A percentile compares a stretch with the other conserved stretches of the same genome.
Evolutionary conservation across 2,329 filamentous ascomycete genomes (phyloP).

Genomic region (Lanzia echinophila): DNA sequence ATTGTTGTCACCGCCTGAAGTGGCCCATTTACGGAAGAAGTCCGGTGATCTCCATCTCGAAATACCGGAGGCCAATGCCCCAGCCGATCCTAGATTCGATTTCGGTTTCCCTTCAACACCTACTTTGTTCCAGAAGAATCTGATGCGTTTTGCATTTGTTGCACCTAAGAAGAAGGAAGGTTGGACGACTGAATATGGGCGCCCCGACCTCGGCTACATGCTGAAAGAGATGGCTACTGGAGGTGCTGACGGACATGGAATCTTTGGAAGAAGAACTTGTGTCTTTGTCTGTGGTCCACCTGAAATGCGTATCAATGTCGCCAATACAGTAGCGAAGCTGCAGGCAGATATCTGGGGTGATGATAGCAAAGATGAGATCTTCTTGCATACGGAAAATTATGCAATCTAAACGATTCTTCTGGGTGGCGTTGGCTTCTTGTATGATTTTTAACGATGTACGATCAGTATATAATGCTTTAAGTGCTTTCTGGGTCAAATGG

Average conservation of each 20-base stretch:
- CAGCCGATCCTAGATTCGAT: slow-evolving; percentile 47
- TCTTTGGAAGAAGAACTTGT: slow-evolving; percentile 73
- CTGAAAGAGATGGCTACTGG: slow-evolving; percentile 73
- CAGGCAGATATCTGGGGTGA: slow-evolving; percentile 80
- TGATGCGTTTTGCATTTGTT: slow-evolving; percentile 87
- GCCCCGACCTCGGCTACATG: slow-evolving; percentile 83
- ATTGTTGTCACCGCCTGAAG: slow-evolving; percentile 11
- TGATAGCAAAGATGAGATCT: slow-evolving; percentile 77
- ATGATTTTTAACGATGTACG: not conserved
- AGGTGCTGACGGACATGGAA: slow-evolving; percentile 57
- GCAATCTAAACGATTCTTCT: slow-evolving; percentile 52
- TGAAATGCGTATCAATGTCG: slow-evolving; percentile 79
- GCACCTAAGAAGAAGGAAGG: slow-evolving; percentile 65
- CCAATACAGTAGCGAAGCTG: slow-evolving; percentile 74
- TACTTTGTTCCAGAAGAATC: slow-evolving; percentile 78
- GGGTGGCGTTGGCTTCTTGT: not conserved
- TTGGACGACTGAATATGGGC: slow-evolving; percentile 88
- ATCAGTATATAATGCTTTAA: slow-evolving; percentile 1
- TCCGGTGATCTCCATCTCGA: slow-evolving; percentile 19
- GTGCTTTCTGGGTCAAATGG: not conserved
- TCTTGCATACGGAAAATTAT: slow-evolving; percentile 93
- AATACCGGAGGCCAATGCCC: slow-evolving; percentile 15
- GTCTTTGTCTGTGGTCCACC: slow-evolving; percentile 92
- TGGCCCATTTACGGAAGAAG: slow-evolving; percentile 18
- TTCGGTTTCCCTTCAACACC: slow-evolving; percentile 80